Conservation (phyloP, 2,329 filamentous ascomycete species). For the Monilinia fructicola region DNA sequence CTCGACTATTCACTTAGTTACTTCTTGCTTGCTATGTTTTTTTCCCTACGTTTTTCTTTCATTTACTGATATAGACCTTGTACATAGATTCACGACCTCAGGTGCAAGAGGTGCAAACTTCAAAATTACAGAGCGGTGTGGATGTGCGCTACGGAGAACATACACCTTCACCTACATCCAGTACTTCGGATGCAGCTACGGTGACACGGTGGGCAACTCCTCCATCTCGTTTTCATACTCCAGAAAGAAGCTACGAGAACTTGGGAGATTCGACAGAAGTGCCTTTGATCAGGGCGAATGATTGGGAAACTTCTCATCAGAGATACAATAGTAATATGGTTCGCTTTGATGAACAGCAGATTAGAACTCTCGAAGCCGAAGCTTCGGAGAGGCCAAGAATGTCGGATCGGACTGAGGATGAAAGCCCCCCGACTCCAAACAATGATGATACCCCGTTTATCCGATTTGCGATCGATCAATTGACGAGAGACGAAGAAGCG, state of each 20-base stretch:
- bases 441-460: constrained; percentile 86
- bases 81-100: constrained; percentile 33
- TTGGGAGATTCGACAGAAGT: constrained; percentile 23
- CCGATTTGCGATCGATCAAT: constrained; percentile 82
- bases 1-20: not conserved
- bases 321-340: constrained; percentile 26
- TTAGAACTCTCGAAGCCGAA: constrained; percentile 31
- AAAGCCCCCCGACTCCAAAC: constrained; percentile 47
- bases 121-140: constrained; percentile 31
- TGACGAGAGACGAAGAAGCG: constrained; percentile 72
- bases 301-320: not conserved
- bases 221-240: constrained; percentile 25
- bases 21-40: not conserved
- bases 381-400: constrained; percentile 31
- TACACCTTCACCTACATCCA: constrained; percentile 34
- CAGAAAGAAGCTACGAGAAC: constrained; percentile 4
- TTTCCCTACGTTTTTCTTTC: not conserved
- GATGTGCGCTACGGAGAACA: constrained; percentile 28
- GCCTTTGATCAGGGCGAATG: constrained; percentile 3
- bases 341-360: constrained; percentile 38
- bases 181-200: constrained; percentile 31
- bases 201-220: constrained; percentile 37
- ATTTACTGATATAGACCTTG: constrained; percentile 29
- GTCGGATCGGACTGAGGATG: constrained; percentile 28
- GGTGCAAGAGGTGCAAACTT: constrained; percentile 30